A percentile compares a stretch with the other conserved stretches of the same genome.
Conservation (phyloP, 2,329 filamentous ascomycete genomes). For the Clarireedia sp. region DNA sequence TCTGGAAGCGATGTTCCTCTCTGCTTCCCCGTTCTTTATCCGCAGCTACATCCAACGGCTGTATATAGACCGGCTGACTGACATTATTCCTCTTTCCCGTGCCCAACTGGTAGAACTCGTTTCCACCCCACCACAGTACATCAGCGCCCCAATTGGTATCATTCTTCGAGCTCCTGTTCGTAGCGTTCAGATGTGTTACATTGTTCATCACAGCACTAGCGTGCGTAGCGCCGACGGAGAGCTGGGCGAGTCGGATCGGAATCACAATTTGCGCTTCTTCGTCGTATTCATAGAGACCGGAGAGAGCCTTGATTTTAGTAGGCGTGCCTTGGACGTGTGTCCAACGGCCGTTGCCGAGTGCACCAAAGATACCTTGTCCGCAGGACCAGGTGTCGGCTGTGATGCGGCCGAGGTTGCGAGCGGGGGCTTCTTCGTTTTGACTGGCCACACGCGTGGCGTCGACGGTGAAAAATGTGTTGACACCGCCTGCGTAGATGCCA, state of each 20-base stretch:
- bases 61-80: slow-evolving; percentile 68
- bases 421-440: slow-evolving; percentile 34
- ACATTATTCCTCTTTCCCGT: slow-evolving; percentile 83
- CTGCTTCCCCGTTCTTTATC: slow-evolving; percentile 54
- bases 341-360: slow-evolving; percentile 80
- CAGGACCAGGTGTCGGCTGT: slow-evolving; percentile 79
- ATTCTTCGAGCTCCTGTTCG: slow-evolving; percentile 42
- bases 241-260: slow-evolving; percentile 67
- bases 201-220: slow-evolving; percentile 78
- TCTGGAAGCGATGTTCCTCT: slow-evolving; percentile 68
- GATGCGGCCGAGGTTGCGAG: slow-evolving; percentile 41
- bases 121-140: slow-evolving; percentile 88
- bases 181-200: slow-evolving; percentile 52
- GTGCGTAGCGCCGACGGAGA: slow-evolving; percentile 75
- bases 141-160: slow-evolving; percentile 86
- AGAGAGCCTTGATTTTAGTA: slow-evolving; percentile 74
- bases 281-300: slow-evolving; percentile 79
- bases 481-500: slow-evolving; percentile 73
- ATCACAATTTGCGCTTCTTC: slow-evolving; percentile 59
- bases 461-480: slow-evolving; percentile 79
- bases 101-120: slow-evolving; percentile 88
- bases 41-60: slow-evolving; percentile 59
- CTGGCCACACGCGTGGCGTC: slow-evolving; percentile 59
- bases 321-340: slow-evolving; percentile 75
- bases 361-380: slow-evolving; percentile 77